Evolutionary conservation across 805 yeast genomes (phyloP).

Genomic region (Candida koratica): DNA sequence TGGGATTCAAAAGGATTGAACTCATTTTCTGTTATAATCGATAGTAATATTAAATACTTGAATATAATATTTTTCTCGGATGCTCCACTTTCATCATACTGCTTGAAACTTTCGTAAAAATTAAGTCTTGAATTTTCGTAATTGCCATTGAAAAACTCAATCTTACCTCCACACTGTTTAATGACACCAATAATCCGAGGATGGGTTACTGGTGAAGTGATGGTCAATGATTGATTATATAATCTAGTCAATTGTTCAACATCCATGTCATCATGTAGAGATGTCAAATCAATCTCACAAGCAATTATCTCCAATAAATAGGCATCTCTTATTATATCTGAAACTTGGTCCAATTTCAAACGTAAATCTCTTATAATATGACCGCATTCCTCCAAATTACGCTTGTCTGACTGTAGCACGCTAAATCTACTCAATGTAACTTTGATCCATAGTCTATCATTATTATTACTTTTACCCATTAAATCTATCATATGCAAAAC

Average conservation of each 20-base stretch:
- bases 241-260: slow-evolving; percentile 42
- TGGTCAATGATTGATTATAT: slow-evolving; percentile 39
- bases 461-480: slow-evolving; percentile 18
- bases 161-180: slow-evolving; percentile 70
- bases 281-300: slow-evolving; percentile 54
- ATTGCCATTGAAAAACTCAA: slow-evolving; percentile 56
- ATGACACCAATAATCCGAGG: slow-evolving; percentile 72
- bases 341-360: slow-evolving; percentile 28
- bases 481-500: slow-evolving; percentile 23
- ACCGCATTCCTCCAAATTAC: slow-evolving; percentile 30
- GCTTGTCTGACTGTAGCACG: slow-evolving; percentile 28
- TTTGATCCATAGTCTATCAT: slow-evolving; percentile 46
- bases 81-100: slow-evolving; percentile 44
- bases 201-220: slow-evolving; percentile 67
- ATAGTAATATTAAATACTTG: slow-evolving; percentile 57
- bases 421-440: slow-evolving; percentile 45
- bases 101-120: slow-evolving; percentile 46
- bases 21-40: slow-evolving; percentile 59
- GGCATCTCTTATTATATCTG: slow-evolving; percentile 45
- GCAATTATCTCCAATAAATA: slow-evolving; percentile 63
- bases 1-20: slow-evolving; percentile 71
- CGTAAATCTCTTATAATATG: slow-evolving; percentile 36
- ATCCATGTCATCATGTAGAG: slow-evolving; percentile 29
- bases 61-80: slow-evolving; percentile 50
- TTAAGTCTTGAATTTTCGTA: slow-evolving; percentile 63